Evolutionary conservation across 176 grass and related monocot species (phyloP).

Genomic region (Juncus effusus): DNA sequence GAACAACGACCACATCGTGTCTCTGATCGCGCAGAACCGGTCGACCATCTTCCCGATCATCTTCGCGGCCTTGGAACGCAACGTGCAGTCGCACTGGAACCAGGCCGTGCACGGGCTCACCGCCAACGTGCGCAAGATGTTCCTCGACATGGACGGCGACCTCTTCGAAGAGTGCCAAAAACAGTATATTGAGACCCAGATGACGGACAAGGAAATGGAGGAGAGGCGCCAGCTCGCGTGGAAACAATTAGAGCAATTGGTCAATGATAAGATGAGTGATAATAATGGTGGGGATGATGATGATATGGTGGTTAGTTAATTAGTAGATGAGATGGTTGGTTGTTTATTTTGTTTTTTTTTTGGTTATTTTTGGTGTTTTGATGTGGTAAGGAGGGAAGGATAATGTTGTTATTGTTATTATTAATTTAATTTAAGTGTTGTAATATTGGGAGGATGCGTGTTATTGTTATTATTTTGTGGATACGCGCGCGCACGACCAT

Average conservation of each 20-base stretch:
- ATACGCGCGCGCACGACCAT: conserved; percentile 12
- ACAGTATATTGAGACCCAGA: conserved; percentile 65
- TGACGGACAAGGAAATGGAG: conserved; percentile 63
- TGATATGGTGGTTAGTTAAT: conserved; percentile 77
- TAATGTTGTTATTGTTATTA: conserved; percentile 22
- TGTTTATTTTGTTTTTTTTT: conserved; percentile 30
- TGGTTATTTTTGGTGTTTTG: conserved; percentile 22
- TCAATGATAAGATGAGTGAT: conserved; percentile 59
- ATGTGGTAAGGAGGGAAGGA: background rate
- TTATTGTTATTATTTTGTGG: conserved; percentile 37
- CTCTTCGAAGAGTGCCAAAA: conserved; percentile 88
- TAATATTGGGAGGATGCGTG: conserved; percentile 20
- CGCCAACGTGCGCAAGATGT: conserved; percentile 91
- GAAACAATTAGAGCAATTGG: conserved; percentile 65
- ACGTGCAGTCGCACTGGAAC: conserved; percentile 87
- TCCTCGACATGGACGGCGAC: conserved; percentile 94
- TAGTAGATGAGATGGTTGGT: conserved; percentile 11
- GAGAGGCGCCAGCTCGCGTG: conserved; percentile 65
- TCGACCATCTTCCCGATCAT: conserved; percentile 85
- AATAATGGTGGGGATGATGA: conserved; percentile 23
- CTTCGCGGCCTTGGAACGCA: conserved; percentile 93
- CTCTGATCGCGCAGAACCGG: conserved; percentile 87
- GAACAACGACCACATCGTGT: conserved; percentile 97
- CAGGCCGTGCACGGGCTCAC: conserved; percentile 92
- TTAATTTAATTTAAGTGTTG: conserved; percentile 34